These are phyloP conservation scores for Tolypocladium pustulatum DNA, from an alignment of 2,329 filamentous ascomycete genomes.

Conservation along the genomic window DNA sequence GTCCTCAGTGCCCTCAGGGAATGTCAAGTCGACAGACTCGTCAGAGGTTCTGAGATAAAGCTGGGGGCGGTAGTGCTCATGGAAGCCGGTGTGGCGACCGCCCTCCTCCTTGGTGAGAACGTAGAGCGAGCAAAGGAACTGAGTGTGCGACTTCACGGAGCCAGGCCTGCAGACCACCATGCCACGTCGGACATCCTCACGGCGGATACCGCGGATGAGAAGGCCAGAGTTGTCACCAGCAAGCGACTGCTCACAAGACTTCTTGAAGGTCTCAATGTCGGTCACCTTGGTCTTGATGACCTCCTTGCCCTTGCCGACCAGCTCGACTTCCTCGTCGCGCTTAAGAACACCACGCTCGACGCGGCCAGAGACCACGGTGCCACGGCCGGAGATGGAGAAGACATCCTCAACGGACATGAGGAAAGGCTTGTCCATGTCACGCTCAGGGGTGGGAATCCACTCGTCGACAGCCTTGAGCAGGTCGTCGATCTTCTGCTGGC, in stretches of 20 bases:
- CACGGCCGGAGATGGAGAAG: slow-evolving; percentile 84
- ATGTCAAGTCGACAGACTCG: slow-evolving; percentile 66
- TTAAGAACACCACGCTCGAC: slow-evolving; percentile 93
- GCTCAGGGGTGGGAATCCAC: slow-evolving; percentile 93
- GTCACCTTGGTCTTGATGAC: slow-evolving; percentile 98
- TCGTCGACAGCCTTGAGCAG: slow-evolving; percentile 80
- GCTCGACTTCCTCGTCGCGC: slow-evolving; percentile 88
- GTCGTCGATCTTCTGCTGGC: slow-evolving; percentile 78
- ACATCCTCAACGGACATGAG: slow-evolving; percentile 96
- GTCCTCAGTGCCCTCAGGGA: slow-evolving; percentile 76
- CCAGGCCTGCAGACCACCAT: slow-evolving; percentile 89
- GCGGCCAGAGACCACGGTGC: slow-evolving; percentile 92
- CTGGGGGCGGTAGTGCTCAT: slow-evolving; percentile 93
- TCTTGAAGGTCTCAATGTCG: slow-evolving; percentile 99
- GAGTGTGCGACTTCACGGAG: slow-evolving; percentile 72
- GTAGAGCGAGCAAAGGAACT: slow-evolving; percentile 95
- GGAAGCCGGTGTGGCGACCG: slow-evolving; percentile 92
- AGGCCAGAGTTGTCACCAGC: slow-evolving; percentile 98
- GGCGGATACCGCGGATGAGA: slow-evolving; percentile 87
- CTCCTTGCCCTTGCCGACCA: slow-evolving; percentile 73
- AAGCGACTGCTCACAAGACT: slow-evolving; percentile 92
- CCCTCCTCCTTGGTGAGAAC: slow-evolving; percentile 96
- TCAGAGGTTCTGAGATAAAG: slow-evolving; percentile 91
- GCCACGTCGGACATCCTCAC: slow-evolving; percentile 87
- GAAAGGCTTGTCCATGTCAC: slow-evolving; percentile 96